Evolutionary conservation across 75 land plant species (phyloP), one percentile per base, ranked within the genome.

Genomic region (Ceratopteris richardii): DNA sequence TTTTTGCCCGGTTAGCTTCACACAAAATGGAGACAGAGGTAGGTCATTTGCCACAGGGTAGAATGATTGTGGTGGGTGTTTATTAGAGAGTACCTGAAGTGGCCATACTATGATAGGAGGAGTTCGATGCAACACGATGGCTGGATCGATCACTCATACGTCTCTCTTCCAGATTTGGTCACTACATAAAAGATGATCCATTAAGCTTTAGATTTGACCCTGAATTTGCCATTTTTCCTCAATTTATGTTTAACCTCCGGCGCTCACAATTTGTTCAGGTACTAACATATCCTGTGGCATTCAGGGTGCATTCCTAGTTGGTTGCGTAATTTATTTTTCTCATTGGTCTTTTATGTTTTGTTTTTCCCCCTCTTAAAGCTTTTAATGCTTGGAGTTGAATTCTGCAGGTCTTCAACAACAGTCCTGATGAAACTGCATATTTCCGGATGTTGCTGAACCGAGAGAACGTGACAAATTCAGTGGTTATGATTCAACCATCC

Each of bases 401-500:
- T n/a, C n/a, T 56, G 43, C 81, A 93, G 89, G 98, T 94, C 31
- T 94, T 94, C 46, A 94, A 94, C 66, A 94, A 94, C 48, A 94
- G 98, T 64, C 98, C 98, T 37, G 98, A 94, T 74, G 98, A 94
- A 64, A 94, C 98, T 7, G 96, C 98, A 31, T 89, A 90, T 57
- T 90, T 90, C 63, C 87, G 91, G 24, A 90, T 94, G 87, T 65
- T 90, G 29, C 66, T 94, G 58, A 83, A 86, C 37, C 66, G 96
- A 52, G 96, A 94, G 48, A 94, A 61, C 42, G 82, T 94, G 20
- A 73, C 81, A 24, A 94, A 94, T 72, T 84, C 91, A 36, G 74
- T 87, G 61, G 85, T 90, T 12, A 94, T 94, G 98, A 86, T 94
- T 42, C 98, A 94, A 43, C 98, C 98, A n/a, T 89, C 96, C 16